Percentiles rank a stretch among this genome's conserved stretches.
phyloP scores from a whole-genome alignment of 306 rosid species.

The Geum urbanum region DNA sequence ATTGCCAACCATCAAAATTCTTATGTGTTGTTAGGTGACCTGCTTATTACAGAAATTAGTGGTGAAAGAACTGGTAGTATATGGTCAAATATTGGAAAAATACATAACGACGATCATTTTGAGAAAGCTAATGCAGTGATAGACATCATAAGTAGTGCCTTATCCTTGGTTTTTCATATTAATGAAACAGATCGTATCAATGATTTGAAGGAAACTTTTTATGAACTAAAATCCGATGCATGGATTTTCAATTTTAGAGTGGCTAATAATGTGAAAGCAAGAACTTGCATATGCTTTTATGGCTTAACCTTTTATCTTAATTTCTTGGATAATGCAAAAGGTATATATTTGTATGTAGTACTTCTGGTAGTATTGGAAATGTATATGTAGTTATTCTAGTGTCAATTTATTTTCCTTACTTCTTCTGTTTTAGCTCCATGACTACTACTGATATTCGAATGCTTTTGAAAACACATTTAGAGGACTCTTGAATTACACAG shows the following conservation, averaged over 20 bases:
- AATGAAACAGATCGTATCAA: conserved; percentile 89
- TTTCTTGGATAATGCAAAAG: background rate
- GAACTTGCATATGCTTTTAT: background rate
- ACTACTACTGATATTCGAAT: conserved; percentile 12
- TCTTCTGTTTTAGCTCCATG: conserved; percentile 20
- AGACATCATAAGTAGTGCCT: conserved; percentile 87
- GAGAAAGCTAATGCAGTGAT: conserved; percentile 92
- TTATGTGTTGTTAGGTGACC: conserved; percentile 94
- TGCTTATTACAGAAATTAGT: conserved; percentile 86
- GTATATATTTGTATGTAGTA: background rate
- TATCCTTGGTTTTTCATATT: conserved; percentile 74
- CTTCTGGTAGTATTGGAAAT: background rate
- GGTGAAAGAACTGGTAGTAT: conserved; percentile 57
- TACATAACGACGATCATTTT: conserved; percentile 57
- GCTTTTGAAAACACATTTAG: conserved; percentile 31
- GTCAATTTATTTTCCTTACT: background rate
- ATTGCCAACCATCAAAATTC: conserved; percentile 72
- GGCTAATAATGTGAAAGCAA: conserved; percentile 2
- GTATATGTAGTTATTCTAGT: background rate
- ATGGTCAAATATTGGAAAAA: conserved; percentile 55
- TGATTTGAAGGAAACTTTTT: conserved; percentile 73
- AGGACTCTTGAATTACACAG: conserved; percentile 90
- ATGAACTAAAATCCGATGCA: conserved; percentile 14
- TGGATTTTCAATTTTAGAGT: conserved; percentile 6
- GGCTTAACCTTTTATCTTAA: background rate